Evolutionary conservation across 1,139 yeast species (phyloP).

Genomic region (Arxiozyma bovina): DNA sequence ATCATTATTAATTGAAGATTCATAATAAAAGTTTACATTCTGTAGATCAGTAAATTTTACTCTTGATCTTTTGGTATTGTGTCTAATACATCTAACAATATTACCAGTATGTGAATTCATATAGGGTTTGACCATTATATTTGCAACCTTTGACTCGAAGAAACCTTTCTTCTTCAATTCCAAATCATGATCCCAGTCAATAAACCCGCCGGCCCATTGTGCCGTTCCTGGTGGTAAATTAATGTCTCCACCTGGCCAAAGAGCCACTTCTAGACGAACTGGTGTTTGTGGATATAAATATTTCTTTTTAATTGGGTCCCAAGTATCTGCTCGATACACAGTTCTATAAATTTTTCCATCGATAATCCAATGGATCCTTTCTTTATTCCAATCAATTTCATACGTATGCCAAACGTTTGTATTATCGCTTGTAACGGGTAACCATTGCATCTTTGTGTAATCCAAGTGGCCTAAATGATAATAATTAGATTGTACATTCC

Average conservation of each 20-base stretch:
- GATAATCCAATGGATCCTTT: slow-evolving; percentile 59
- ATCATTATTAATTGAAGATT: background rate
- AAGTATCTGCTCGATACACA: slow-evolving; percentile 57
- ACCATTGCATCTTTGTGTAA: slow-evolving; percentile 44
- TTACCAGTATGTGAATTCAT: background rate
- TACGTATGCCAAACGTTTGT: slow-evolving; percentile 66
- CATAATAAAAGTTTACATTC: background rate
- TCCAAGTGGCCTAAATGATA: slow-evolving; percentile 67
- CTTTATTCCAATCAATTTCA: slow-evolving; percentile 76
- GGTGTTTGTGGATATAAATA: slow-evolving; percentile 84
- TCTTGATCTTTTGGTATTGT: background rate
- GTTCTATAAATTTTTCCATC: slow-evolving; percentile 66
- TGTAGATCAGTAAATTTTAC: background rate
- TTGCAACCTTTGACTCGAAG: slow-evolving; percentile 20
- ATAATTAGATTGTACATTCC: slow-evolving; percentile 64
- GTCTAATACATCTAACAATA: background rate
- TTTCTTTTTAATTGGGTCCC: slow-evolving; percentile 25
- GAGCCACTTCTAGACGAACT: slow-evolving; percentile 68
- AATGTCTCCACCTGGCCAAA: slow-evolving; percentile 88
- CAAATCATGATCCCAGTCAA: slow-evolving; percentile 53
- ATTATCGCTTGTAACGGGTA: slow-evolving; percentile 40
- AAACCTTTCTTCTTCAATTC: slow-evolving; percentile 28
- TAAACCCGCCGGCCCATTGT: slow-evolving; percentile 88
- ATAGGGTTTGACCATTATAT: slow-evolving; percentile 8
- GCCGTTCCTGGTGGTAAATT: slow-evolving; percentile 64